phyloP scores from a whole-genome alignment of 768 basidiomycete species.

The Termitomyces bulborhizus region DNA sequence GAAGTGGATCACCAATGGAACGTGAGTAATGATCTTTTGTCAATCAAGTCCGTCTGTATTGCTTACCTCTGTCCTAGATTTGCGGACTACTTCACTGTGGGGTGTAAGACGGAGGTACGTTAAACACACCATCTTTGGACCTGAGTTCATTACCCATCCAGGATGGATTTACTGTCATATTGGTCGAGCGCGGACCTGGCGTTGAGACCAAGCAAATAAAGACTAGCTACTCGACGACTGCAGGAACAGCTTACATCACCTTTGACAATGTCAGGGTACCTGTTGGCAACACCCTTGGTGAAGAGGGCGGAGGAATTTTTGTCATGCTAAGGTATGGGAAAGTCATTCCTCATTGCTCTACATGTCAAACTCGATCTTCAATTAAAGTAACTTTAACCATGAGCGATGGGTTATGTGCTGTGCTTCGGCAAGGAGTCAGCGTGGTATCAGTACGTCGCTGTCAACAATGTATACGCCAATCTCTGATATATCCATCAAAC shows the following conservation, averaged over 20 bases:
- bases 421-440: constrained; percentile 17
- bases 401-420: constrained; percentile 81
- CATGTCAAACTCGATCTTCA: neutral
- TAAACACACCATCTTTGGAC: constrained; percentile 40
- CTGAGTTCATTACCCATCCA: constrained; percentile 19
- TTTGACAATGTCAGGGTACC: constrained; percentile 86
- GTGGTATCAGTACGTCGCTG: constrained; percentile 12
- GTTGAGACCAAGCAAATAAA: constrained; percentile 72
- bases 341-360: neutral
- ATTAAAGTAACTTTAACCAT: constrained; percentile 80
- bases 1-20: constrained; percentile 85
- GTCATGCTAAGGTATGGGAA: constrained; percentile 22
- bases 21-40: constrained; percentile 27
- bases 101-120: constrained; percentile 55
- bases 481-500: constrained; percentile 13
- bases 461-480: neutral
- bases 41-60: neutral
- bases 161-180: constrained; percentile 38
- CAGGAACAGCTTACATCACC: constrained; percentile 81
- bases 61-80: constrained; percentile 24
- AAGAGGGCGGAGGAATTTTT: constrained; percentile 28
- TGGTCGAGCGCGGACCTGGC: constrained; percentile 31
- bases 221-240: constrained; percentile 74
- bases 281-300: constrained; percentile 72
- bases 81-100: constrained; percentile 62